Percentiles rank a stretch among this genome's conserved stretches.
These are phyloP conservation scores for Boletus sensibilis DNA, from an alignment of 768 basidiomycete species.

Conservation along the genomic window DNA sequence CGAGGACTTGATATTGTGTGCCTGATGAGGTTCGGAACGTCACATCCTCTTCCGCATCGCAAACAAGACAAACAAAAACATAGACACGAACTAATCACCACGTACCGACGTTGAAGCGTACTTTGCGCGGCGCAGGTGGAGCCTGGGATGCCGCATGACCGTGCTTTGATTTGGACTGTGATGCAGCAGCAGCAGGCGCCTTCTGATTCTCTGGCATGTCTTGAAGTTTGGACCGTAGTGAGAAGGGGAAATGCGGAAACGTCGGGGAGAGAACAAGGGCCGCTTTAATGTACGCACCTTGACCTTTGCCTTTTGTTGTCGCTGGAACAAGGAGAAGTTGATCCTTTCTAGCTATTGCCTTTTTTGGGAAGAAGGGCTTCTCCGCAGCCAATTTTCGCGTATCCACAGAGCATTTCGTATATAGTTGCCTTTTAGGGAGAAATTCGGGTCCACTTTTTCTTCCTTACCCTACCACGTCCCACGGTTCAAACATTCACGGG, in stretches of 20 bases:
- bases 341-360: not conserved
- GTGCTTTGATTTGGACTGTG: slow-evolving; percentile 43
- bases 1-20: slow-evolving; percentile 79
- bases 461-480: too few relatives aligned
- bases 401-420: slow-evolving; percentile 5
- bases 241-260: not conserved
- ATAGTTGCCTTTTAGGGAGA: not conserved
- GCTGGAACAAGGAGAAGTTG: slow-evolving; percentile 20
- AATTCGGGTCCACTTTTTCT: not conserved
- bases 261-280: slow-evolving; percentile 17
- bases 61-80: not conserved
- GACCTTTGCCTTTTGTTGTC: slow-evolving; percentile 15
- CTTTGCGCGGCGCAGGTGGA: slow-evolving; percentile 69
- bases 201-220: slow-evolving; percentile 31
- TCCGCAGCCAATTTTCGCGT: not conserved
- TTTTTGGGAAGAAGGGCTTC: not conserved
- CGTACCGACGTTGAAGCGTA: slow-evolving; percentile 83
- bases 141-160: slow-evolving; percentile 45
- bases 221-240: not conserved
- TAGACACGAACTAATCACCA: slow-evolving; percentile 1
- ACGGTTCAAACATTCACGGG: too few relatives aligned
- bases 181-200: slow-evolving; percentile 16
- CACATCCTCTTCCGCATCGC: not conserved
- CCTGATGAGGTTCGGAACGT: slow-evolving; percentile 38
- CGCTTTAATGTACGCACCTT: slow-evolving; percentile 5